A percentile compares a stretch with the other conserved stretches of the same genome.
These are phyloP conservation scores for Puccinellia tenuiflora DNA, from an alignment of 176 grass and related monocot genomes.

Conservation along the genomic window DNA sequence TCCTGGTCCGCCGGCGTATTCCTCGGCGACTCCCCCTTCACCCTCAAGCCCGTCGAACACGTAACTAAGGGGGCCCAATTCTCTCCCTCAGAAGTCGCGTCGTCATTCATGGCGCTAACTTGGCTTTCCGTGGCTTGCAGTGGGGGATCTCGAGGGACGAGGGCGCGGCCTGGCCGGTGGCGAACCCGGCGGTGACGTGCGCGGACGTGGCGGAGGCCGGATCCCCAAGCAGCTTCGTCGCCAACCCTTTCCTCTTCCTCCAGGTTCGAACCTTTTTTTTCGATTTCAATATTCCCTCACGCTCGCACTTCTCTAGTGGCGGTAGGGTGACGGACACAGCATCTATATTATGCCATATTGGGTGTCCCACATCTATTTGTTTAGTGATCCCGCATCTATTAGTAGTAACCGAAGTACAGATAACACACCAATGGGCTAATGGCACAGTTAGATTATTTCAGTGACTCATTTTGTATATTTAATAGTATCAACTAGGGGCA, in stretches of 20 bases:
- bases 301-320: no score
- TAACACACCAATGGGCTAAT: neutral
- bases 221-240: slow-evolving; percentile 73
- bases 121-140: slow-evolving; percentile 30
- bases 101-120: neutral
- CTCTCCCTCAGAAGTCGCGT: neutral
- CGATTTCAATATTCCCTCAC: neutral
- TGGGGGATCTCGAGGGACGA: slow-evolving; percentile 42
- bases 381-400: no score
- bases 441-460: neutral
- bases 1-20: slow-evolving; percentile 86
- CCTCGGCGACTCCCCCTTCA: slow-evolving; percentile 6
- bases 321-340: no score
- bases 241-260: slow-evolving; percentile 78
- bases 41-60: neutral
- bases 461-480: neutral
- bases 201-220: slow-evolving; percentile 42
- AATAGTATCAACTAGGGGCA: no score
- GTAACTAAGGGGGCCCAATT: neutral
- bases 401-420: neutral
- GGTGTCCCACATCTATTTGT: no score
- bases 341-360: no score
- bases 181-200: slow-evolving; percentile 77
- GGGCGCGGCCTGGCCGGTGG: slow-evolving; percentile 70
- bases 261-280: slow-evolving; percentile 43